Evolutionary conservation across 768 basidiomycete genomes (phyloP).

Genomic region (Omphalotus guepiniiformis): DNA sequence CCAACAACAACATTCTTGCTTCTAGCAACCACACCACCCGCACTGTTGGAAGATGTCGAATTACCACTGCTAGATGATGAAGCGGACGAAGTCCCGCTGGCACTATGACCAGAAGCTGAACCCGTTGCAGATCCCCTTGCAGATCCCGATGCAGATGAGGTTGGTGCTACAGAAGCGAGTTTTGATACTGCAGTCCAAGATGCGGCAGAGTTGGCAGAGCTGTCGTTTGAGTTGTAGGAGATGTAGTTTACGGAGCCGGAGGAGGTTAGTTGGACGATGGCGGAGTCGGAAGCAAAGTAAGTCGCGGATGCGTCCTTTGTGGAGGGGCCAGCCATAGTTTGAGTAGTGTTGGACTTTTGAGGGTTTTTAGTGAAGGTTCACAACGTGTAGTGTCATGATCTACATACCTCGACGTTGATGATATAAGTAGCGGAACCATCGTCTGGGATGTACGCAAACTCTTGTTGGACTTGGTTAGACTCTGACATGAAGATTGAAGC

Average conservation of each 20-base stretch:
- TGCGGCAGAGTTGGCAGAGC: conserved; percentile 19
- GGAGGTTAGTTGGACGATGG: conserved; percentile 66
- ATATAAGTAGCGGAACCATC: conserved; percentile 72
- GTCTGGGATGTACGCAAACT: conserved; percentile 76
- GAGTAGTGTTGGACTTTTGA: conserved; percentile 58
- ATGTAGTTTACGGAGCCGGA: conserved; percentile 40
- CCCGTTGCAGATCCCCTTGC: conserved; percentile 2
- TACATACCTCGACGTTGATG: conserved; percentile 58
- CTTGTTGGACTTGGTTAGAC: conserved; percentile 56
- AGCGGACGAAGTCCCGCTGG: neutral
- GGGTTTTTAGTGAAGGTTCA: neutral
- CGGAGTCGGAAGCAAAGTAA: conserved; percentile 58
- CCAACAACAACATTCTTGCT: conserved; percentile 1
- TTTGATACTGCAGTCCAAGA: conserved; percentile 6
- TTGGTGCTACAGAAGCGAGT: conserved; percentile 8
- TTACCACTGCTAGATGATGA: neutral
- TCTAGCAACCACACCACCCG: neutral
- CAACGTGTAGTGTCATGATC: neutral
- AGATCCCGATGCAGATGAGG: conserved; percentile 2
- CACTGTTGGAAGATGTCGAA: neutral
- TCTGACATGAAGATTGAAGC: conserved; percentile 61
- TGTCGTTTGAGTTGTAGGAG: conserved; percentile 17
- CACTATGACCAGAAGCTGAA: neutral
- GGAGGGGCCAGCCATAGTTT: conserved; percentile 53
- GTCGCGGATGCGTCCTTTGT: conserved; percentile 54